These are phyloP conservation scores for Microstegium vimineum DNA, from an alignment of 176 grass and related monocot genomes.

Conservation along the genomic window DNA sequence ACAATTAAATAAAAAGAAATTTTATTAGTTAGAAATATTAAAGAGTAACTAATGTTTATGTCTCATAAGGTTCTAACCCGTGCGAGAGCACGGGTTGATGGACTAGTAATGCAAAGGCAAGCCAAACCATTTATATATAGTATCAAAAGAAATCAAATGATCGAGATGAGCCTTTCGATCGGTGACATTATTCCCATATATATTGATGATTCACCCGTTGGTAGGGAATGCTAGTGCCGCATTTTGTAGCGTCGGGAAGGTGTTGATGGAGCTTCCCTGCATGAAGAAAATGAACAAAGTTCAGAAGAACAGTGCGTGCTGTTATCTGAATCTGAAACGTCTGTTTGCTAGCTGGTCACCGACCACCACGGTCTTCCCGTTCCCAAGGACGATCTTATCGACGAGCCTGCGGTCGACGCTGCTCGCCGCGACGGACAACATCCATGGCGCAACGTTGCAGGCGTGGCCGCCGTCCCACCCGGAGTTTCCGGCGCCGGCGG, in stretches of 20 bases:
- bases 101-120: too few species aligned
- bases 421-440: conserved; percentile 22
- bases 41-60: too few species aligned
- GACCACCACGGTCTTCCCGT: conserved; percentile 1
- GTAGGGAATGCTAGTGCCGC: background rate
- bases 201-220: too few species aligned
- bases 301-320: background rate
- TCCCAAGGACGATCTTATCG: background rate
- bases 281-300: background rate
- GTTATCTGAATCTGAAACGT: too few species aligned
- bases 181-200: too few species aligned
- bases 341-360: too few species aligned
- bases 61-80: too few species aligned
- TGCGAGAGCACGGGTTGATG: too few species aligned
- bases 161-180: too few species aligned
- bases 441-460: conserved; percentile 40
- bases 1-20: too few species aligned
- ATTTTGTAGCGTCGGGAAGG: background rate
- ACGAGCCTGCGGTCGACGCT: conserved; percentile 13
- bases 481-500: background rate
- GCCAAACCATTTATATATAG: too few species aligned
- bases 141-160: background rate
- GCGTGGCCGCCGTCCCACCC: background rate
- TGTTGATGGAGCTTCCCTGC: conserved; percentile 20
- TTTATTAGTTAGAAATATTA: too few species aligned